Evolutionary conservation across 73 alveolate genomes (phyloP).

Genomic region (Paramecium sexaurelia): DNA sequence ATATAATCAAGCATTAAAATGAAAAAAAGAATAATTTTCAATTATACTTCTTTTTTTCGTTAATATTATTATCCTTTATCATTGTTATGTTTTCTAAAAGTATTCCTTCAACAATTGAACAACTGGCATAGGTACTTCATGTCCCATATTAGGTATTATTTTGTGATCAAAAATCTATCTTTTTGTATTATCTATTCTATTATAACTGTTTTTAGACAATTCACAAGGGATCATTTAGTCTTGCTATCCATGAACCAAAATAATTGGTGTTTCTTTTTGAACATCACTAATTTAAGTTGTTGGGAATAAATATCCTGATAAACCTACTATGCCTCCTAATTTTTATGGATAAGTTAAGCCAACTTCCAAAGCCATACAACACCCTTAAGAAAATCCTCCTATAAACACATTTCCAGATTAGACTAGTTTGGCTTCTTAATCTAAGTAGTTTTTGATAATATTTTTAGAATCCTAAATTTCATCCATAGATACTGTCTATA

Average conservation of each 20-base stretch:
- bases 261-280: not conserved
- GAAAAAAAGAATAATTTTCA: not conserved
- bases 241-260: not conserved
- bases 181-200: not conserved
- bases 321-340: slow-evolving; percentile 39
- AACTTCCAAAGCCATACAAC: slow-evolving; percentile 46
- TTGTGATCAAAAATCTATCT: not conserved
- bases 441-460: slow-evolving; percentile 10
- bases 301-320: slow-evolving; percentile 22
- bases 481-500: not conserved
- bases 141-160: not conserved
- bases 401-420: slow-evolving; percentile 42
- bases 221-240: not conserved
- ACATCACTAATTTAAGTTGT: not conserved
- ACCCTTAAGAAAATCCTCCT: slow-evolving; percentile 64
- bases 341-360: slow-evolving; percentile 24
- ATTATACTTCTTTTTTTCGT: not conserved
- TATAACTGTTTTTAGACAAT: not conserved
- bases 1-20: slow-evolving; percentile 71
- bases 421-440: slow-evolving; percentile 29
- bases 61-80: not conserved
- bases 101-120: not conserved
- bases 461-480: slow-evolving; percentile 47
- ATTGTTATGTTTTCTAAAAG: not conserved
- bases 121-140: not conserved